phyloP scores from a whole-genome alignment of 371 early-diverging fungal genomes.

The Fennellomyces sp. region DNA sequence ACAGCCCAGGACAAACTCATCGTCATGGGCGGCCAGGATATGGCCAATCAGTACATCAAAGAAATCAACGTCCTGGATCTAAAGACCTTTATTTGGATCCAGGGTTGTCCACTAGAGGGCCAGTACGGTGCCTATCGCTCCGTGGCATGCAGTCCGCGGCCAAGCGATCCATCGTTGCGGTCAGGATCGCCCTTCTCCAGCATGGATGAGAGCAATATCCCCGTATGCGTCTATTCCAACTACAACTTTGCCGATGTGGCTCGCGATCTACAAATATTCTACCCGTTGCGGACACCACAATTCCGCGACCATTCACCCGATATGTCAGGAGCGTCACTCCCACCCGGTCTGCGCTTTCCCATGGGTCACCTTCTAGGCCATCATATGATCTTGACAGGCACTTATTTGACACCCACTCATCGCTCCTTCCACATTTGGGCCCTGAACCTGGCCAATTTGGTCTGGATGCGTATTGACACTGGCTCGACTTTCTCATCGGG shows the following conservation, averaged over 20 bases:
- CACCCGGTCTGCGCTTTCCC: conserved; percentile 84
- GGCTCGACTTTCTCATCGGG: conserved; percentile 68
- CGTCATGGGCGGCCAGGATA: conserved; percentile 77
- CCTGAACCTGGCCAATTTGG: conserved; percentile 62
- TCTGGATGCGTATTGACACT: conserved; percentile 73
- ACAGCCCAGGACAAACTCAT: conserved; percentile 59
- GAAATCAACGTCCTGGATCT: conserved; percentile 74
- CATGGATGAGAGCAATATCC: conserved; percentile 6
- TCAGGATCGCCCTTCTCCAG: background rate
- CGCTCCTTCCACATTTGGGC: conserved; percentile 79
- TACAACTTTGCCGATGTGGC: conserved; percentile 79
- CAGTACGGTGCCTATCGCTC: conserved; percentile 82
- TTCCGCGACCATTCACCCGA: conserved; percentile 57
- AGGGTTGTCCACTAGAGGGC: conserved; percentile 58
- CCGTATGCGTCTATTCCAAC: conserved; percentile 72
- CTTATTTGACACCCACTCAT: conserved; percentile 67
- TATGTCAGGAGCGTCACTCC: conserved; percentile 63
- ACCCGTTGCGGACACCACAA: background rate
- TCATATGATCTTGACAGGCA: conserved; percentile 75
- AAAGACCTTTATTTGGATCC: conserved; percentile 60
- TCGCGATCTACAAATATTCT: conserved; percentile 61
- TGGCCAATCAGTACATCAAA: conserved; percentile 70
- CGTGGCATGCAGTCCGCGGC: conserved; percentile 52
- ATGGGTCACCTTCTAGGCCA: conserved; percentile 68
- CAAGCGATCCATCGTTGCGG: conserved; percentile 7